Evolutionary conservation across 345 rosid genomes (phyloP), one percentile per base, ranked within the genome.

Genomic region (Eucalyptus cloeziana): DNA sequence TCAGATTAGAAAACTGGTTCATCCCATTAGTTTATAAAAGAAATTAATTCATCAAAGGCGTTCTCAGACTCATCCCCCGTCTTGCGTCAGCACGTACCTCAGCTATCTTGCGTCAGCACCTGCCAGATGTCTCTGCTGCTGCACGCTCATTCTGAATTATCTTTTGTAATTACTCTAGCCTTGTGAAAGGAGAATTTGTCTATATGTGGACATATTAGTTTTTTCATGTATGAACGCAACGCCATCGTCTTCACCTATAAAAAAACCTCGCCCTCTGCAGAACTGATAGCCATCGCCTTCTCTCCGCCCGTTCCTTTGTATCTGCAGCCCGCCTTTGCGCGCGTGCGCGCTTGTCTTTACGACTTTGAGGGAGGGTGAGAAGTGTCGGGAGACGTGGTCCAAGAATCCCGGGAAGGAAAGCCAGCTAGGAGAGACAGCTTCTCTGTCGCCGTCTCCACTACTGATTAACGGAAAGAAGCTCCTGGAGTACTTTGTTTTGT

Each of bases 391-490:
- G 45, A 37, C 27, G 2, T 10, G 1, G 45, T 37, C 45, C 8
- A 21, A 37, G 45, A 37, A 37, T 21, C 45, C 83, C 14, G 0
- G 45, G 4, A 71, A 71, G 83, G 83, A 71, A 71, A 37, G 83
- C 83, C 83, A 4, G 0, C 83, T 10, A 37, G 83, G 27, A 4
- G 1, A 33, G 83, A 71, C 45, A 37, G 83, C 83, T 37, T 37
- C 81, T 71, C 83, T 8, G 4, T 0, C 1, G 10, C 43, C 80
- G 16, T 69, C 62, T 6, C 87, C 37, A 22, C 58, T 88, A 10
- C 91, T 92, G 80, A 45, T 60, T 13, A 69, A 87, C 30, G 88
- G 69, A 52, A 87, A 81, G 69, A 91, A 90, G 43, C 90, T 90
- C 19, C 71, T 64, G 37, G 71, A 64, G 71, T 64, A 5, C 79